These are phyloP conservation scores for Alternaria consortialis DNA, from an alignment of 2,329 filamentous ascomycete genomes.

Conservation along the genomic window DNA sequence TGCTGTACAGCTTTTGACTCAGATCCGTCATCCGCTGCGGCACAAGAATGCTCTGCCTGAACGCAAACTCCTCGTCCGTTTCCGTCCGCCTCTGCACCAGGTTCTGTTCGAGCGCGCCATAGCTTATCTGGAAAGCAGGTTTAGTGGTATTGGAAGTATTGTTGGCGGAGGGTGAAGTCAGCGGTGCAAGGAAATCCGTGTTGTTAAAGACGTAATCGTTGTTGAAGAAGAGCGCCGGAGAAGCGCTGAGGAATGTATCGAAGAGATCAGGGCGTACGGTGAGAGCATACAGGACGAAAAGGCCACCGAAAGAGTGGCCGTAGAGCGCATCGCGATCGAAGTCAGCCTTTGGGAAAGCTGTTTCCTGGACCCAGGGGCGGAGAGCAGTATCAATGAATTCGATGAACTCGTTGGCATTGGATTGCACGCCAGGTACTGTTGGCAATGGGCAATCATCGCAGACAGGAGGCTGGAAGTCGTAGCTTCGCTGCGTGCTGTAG, in stretches of 20 bases:
- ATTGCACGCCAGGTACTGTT: slow-evolving; percentile 44
- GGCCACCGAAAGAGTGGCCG: slow-evolving; percentile 61
- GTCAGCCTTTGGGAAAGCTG: slow-evolving; percentile 42
- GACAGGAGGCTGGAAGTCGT: slow-evolving; percentile 44
- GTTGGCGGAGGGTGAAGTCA: slow-evolving; percentile 11
- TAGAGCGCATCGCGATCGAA: slow-evolving; percentile 56
- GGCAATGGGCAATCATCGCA: slow-evolving; percentile 40
- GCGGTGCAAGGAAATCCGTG: slow-evolving; percentile 30
- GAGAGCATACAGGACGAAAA: slow-evolving; percentile 59
- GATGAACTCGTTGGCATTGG: slow-evolving; percentile 58
- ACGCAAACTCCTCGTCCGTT: slow-evolving; percentile 38
- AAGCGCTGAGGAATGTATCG: slow-evolving; percentile 57
- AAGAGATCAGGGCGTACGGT: slow-evolving; percentile 55
- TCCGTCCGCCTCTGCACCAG: slow-evolving; percentile 38
- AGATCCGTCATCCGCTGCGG: slow-evolving; percentile 36
- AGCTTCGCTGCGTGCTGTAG: slow-evolving; percentile 34
- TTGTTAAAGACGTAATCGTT: slow-evolving; percentile 51
- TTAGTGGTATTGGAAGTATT: slow-evolving; percentile 21
- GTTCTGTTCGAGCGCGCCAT: slow-evolving; percentile 41
- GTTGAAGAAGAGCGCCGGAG: slow-evolving; percentile 61
- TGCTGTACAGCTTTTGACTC: slow-evolving; percentile 32
- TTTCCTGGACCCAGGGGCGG: slow-evolving; percentile 45
- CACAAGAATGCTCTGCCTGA: slow-evolving; percentile 34
- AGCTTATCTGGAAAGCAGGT: slow-evolving; percentile 46
- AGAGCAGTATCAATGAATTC: slow-evolving; percentile 55